A percentile compares a stretch with the other conserved stretches of the same genome.
Evolutionary conservation across 805 yeast genomes (phyloP).

Genomic region (Saccharomycopsis schoenii): DNA sequence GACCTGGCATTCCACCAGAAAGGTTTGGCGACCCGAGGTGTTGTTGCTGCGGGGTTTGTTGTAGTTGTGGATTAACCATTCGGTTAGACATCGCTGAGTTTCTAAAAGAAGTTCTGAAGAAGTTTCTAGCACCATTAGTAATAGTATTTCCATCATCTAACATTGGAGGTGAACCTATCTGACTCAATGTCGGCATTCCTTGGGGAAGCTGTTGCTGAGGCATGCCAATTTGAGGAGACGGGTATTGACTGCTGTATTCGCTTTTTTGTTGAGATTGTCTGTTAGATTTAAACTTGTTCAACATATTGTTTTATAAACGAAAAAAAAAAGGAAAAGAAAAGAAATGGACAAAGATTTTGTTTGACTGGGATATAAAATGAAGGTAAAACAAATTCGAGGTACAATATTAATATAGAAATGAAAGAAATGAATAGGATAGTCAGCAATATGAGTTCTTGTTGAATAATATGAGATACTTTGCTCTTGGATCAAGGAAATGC

Average conservation of each 20-base stretch:
- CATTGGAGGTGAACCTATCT: not conserved
- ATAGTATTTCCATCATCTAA: not conserved
- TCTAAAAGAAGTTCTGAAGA: slow-evolving; percentile 3
- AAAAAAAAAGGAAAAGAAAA: not conserved
- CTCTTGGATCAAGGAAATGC: not conserved
- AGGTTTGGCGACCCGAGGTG: slow-evolving; percentile 1
- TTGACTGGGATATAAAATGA: not conserved
- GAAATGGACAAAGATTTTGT: too few species aligned
- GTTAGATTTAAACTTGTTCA: slow-evolving; percentile 16
- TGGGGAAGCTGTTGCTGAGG: not conserved
- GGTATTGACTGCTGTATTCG: not conserved
- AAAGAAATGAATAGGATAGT: not conserved
- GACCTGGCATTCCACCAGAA: not conserved
- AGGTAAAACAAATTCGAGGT: not conserved
- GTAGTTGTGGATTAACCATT: not conserved
- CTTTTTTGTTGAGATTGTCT: slow-evolving; percentile 5
- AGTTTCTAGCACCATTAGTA: not conserved
- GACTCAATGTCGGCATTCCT: not conserved
- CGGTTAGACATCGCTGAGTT: not conserved
- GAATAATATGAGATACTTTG: not conserved
- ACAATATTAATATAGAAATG: not conserved
- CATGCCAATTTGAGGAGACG: not conserved
- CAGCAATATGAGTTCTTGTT: not conserved
- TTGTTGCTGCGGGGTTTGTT: not conserved
- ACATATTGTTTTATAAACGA: slow-evolving; percentile 2